Base-by-base conservation (phyloP, 345 rosid species). In the Barbarea vulgaris region DNA sequence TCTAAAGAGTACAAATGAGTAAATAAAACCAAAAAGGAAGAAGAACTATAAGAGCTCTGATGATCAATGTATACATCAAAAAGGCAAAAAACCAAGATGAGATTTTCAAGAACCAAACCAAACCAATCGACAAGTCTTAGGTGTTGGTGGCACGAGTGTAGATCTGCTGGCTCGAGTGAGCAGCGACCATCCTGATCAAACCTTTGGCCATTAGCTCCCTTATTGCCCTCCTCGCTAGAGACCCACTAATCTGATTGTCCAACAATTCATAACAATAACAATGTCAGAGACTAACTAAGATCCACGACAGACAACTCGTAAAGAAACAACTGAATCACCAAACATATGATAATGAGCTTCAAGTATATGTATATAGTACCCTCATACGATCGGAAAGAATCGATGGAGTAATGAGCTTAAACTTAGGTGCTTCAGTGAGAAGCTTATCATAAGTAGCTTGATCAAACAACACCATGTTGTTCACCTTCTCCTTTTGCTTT, bases 401-500 rank as follows among this genome's bases (percentile, higher is more conserved):
- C 3, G 93, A 91, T 5, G 97, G 88, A 10, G 97, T 91, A 65
- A 91, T 81, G 70, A 85, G 93, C 87, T 89, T 91, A 81, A 83
- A 85, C 76, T 91, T 91, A 15, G 97, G 93, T 9, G 87, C 93
- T 47, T 91, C 95, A 5, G 87, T 42, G 24, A 91, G 85, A 13
- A 91, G 95, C 86, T 87, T 89, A 73, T 91, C 95, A 51, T 89
- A 91, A 41, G 93, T 89, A 4, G 70, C 93, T 54, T 89, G 97
- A 73, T 91, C 97, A 61, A 91, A 91, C 77, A 91, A 63, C 50
- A 89, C 92, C 97, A 87, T 87, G 87, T 91, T 91, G 88, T 91
- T 91, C 74, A 91, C 97, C 83, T 91, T 91, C 84, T 91, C 97
- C 91, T 91, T 91, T 79, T 91, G 97, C 85, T 91, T 89, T 74